Base-by-base conservation (phyloP, 495 filamentous ascomycete species). In the Hypoxylon crocopeplum region DNA sequence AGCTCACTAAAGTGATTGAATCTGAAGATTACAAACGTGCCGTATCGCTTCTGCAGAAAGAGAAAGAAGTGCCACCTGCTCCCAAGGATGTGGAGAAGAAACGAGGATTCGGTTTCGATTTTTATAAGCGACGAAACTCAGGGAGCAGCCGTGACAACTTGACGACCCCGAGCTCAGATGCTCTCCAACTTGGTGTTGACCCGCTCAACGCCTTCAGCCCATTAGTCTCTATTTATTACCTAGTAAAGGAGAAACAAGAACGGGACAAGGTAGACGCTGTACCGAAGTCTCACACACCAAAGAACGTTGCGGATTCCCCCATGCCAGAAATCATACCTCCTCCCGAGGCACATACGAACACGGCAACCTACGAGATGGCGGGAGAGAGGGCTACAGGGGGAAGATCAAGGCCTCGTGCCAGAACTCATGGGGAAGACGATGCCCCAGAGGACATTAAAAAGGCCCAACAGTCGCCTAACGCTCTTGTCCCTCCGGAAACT, bases 381-480 rank as follows among this genome's bases (percentile, higher is more conserved):
- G 92, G 92, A 16, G 91, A 96, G 69, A 87, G 84, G 55, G 81
- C 89, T 47, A 88, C 87, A 3, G 88, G 90, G 20, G 86, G 88
- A 52, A 82, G 94, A 25, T 87, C 89, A 20, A 82, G 94, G 41
- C 91, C 92, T 8, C 83, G 94, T 36, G 92, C 94, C 22, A 79
- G 95, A 50, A 98, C 94, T 0, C 95, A 98, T 68, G 96, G 94
- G 34, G 94, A 98, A 72, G 94, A 98, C 58, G 95, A 99, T 27
- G 82, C 93, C 12, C 78, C 85, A 2, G 89, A 94, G 42, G 82
- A 81, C 2, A 76, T 90, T 73, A 90, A 92, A 72, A 88, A 87
- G 65, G 72, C 88, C 13, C 86, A 92, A 8, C 65, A 69, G 61
- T 89, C 64, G 70, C 82, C 48, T 67, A 79, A 53, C 29, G 38